Evolutionary conservation across 192 early-diverging fungal genomes (phyloP), one percentile per base, ranked within the genome.

Genomic region (Coemansia sp.): DNA sequence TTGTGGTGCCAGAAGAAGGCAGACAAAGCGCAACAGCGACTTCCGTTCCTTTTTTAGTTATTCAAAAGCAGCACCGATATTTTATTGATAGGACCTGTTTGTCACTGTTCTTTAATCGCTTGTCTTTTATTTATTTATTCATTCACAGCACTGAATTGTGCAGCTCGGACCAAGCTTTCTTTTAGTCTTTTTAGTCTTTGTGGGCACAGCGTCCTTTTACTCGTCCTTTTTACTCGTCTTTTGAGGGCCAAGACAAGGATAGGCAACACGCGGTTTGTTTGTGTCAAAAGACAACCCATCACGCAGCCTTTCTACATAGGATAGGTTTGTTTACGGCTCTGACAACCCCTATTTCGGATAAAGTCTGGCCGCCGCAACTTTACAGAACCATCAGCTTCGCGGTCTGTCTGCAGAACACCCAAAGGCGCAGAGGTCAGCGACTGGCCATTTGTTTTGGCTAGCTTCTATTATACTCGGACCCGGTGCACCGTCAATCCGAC

Each of bases 371-470:
- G 41, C 10, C 41, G 41, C 41, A 11, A n/a, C 41, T 43, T 43
- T 4, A 14, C 41, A 43, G 41, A 43, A 6, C 41, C 4, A 43
- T 10, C 39, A 41, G 14, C 14, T 12, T 41, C 39, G 39, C 39
- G 39, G 39, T 41, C 39, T 57, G 29, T 27, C 55, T 57, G 55
- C 55, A 57, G 23, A 10, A 31, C 29, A 29, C 23, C 27, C 55
- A 57, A 37, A 57, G 55, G 29, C 29, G 56, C 56, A 57, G 29
- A 29, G 56, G 35, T 37, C 29, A 37, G 21, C 56, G 31, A 14
- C 29, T 21, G 9, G 27, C 8, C 21, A 29, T 57, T 57, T 57
- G 56, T 57, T 57, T 57, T 57, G 56, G 31, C 31, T 35, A 6
- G 31, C 8, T 35, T 35, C 31, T 35, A 35, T 35, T 35, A 31